A percentile compares a stretch with the other conserved stretches of the same genome.
Conservation (phyloP, 306 rosid genomes). For the Vigna reflexopilosa region DNA sequence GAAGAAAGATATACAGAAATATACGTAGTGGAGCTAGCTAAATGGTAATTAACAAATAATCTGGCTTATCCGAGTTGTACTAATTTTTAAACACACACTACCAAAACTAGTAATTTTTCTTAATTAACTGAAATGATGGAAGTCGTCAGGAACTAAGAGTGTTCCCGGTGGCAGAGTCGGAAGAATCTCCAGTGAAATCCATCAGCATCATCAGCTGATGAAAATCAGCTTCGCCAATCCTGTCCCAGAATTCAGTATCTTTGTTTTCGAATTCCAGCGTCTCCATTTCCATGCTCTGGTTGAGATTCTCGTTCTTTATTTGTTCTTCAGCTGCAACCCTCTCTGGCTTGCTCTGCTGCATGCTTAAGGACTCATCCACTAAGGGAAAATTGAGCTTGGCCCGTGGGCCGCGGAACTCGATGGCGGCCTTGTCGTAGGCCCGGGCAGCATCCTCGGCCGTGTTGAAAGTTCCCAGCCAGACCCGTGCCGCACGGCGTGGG, state of each 20-base stretch:
- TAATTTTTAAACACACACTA: conserved; percentile 4
- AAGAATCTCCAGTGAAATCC: conserved; percentile 57
- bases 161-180: conserved; percentile 58
- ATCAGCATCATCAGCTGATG: conserved; percentile 55
- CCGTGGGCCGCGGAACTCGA: conserved; percentile 87
- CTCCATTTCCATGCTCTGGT: conserved; percentile 29
- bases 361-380: conserved; percentile 53
- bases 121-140: background rate
- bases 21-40: background rate
- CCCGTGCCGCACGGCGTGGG: conserved; percentile 72
- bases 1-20: conserved; percentile 32
- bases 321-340: background rate
- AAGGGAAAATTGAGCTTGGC: conserved; percentile 90
- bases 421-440: conserved; percentile 86
- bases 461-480: conserved; percentile 87
- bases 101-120: background rate
- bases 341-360: conserved; percentile 12
- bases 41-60: background rate
- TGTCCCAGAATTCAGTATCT: conserved; percentile 58
- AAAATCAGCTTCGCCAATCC: conserved; percentile 56
- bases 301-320: conserved; percentile 22
- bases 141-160: conserved; percentile 41
- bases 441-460: conserved; percentile 88
- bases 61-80: background rate
- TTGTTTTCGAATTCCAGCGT: background rate